Base-by-base conservation (phyloP, 164 flowering plant species). In the Annona cherimola region DNA sequence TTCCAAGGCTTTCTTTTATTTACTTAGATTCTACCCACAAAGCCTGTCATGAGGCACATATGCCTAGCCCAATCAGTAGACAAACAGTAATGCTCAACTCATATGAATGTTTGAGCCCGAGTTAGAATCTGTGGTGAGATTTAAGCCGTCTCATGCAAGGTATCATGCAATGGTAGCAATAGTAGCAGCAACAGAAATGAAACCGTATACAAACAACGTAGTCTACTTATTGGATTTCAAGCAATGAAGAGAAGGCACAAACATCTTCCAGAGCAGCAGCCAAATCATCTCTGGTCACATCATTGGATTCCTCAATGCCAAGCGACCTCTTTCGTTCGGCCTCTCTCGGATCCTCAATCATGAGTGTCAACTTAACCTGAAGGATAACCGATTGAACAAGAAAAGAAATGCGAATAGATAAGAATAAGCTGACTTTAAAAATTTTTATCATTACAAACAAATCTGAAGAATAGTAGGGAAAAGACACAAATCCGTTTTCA, bases 341-440 rank as follows among this genome's bases (percentile, higher is more conserved):
- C 65, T 94, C 96, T 79, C 97, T 88, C 16, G 94, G 95, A 70
- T 94, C 99, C 81, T 94, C 99, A 78, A 92, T 94, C 88, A 83
- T 79, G 40, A 94, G 19, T 3, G 97, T 94, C 65, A 94, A 74
- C 79, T 89, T 92, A 40, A 94, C 94, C 98, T 94, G 68, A 42
- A 84, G 35, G 35, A 60, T 26, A 42, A 14, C 6, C 40, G 16
- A 64, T 40, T 14, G 41, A 54, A 69, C 7, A 63, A n/a, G 39
- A 67, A 50, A 11, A 50, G 57, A 50, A 50, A 50, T 50, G 57
- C 9, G 14, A 50, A 50, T 50, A 16, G 14, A 50, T 9, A 50
- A 50, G 57, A 50, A 50, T 9, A 50, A 3, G 35, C 35, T 26
- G 57, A 50, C 57, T 16, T 50, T 26, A 26, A 50, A 50, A 50